Evolutionary conservation across 441 rosid species (phyloP), one percentile per base, ranked within the genome.

Genomic region (Populus tomentosa): DNA sequence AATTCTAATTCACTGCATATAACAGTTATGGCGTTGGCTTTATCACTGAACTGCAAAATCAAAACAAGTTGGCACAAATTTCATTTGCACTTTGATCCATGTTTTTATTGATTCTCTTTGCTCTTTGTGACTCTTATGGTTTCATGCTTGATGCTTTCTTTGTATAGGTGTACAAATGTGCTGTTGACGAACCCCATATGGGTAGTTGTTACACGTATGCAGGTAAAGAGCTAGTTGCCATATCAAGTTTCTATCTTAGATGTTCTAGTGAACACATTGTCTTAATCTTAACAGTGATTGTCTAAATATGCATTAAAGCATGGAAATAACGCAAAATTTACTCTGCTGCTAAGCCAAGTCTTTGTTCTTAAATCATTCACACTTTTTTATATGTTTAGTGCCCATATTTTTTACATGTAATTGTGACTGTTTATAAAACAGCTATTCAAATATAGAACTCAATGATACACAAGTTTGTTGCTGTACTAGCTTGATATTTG

Each of bases 131-230:
- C 33, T 56, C 66, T 7, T 78, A 67, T 70, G 66, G 61, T 66
- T 75, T 79, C 16, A 56, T 40, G 20, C 62, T 63, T 77, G 46
- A 53, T 81, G 28, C 78, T 70, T 82, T 82, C 62, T 50, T 63
- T 76, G 35, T 84, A 79, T 85, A 95, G 99, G 87, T 88, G 91
- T 62, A 90, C 91, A 70, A 95, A 95, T 89, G 99, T 95, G 82
- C 88, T 95, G 67, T 76, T 92, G 87, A 95, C 98, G 63, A 95
- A 88, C 81, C 99, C 99, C 38, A 91, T 95, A 40, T 95, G 99
- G 99, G 91, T 95, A 64, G 93, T 95, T 81, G 98, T 95, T 78
- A 95, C 99, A 0, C 93, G 94, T 67, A 93, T 93, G 99, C 99
- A 92, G 98, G 99, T 95, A 86, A 86, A 77, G 42, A 24, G 67